These are phyloP conservation scores for Quercus phellos DNA, from an alignment of 331 rosid species.

Conservation along the genomic window DNA sequence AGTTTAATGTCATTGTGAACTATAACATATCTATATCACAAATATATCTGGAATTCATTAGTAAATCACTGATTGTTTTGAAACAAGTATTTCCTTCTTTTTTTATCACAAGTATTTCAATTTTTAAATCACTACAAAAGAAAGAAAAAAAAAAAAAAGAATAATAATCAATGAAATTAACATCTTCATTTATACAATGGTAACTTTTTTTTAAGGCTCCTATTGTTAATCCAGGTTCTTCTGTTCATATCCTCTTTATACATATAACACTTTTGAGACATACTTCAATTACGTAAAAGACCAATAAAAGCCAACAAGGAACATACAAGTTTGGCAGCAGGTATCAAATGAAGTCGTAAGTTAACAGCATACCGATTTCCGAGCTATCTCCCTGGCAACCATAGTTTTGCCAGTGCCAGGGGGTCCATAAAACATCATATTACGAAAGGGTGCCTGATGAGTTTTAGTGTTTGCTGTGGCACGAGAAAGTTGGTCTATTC, in stretches of 20 bases:
- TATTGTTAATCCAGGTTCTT: neutral
- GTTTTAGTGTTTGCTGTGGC: slow-evolving; percentile 89
- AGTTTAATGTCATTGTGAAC: neutral
- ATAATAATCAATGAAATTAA: slow-evolving; percentile 3
- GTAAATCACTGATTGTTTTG: neutral
- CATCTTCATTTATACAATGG: neutral
- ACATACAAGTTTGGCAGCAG: slow-evolving; percentile 2
- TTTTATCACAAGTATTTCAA: neutral
- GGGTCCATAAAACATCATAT: slow-evolving; percentile 94
- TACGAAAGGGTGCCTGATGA: slow-evolving; percentile 93
- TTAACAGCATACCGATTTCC: slow-evolving; percentile 60
- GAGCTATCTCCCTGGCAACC: slow-evolving; percentile 96
- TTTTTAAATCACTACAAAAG: neutral
- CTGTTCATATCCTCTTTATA: slow-evolving; percentile 8
- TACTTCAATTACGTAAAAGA: neutral
- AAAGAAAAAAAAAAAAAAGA: neutral
- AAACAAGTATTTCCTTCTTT: neutral
- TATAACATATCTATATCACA: neutral
- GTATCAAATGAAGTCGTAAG: neutral
- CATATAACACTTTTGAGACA: neutral
- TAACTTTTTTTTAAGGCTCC: neutral
- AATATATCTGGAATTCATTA: neutral
- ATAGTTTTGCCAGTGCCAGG: slow-evolving; percentile 98
- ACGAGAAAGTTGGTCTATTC: slow-evolving; percentile 86
- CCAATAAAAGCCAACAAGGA: slow-evolving; percentile 17